Evolutionary conservation across 345 rosid genomes (phyloP), one percentile per base, ranked within the genome.

Genomic region (Eucalyptus grandis): DNA sequence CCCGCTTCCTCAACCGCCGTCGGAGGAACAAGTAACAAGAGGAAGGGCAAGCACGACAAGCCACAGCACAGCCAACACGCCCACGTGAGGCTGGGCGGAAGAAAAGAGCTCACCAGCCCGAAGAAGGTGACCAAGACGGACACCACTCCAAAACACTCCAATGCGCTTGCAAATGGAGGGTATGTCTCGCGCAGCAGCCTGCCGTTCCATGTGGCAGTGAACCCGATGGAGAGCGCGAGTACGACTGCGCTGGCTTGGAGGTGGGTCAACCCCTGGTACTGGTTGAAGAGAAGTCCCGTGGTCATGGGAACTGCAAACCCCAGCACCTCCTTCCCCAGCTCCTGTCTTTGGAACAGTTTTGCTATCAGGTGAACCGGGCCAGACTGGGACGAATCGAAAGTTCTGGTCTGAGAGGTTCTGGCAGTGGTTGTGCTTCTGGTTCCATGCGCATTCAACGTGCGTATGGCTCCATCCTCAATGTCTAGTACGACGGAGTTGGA

Each of bases 351-450:
- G 17, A 82, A 27, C 9, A 49, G 1, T n/a, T n/a, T n/a, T n/a
- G 1, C 50, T 49, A 49, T 49, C 5, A 5, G 49, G 14, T 49
- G 50, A 12, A 1, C 5, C 5, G 6, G 2, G 14, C 1, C 5
- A 14, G 49, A 0, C 0, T 0, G 50, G 50, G 50, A 49, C 1
- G 50, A 49, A 14, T 49, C 6, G 0, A 49, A 49, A 1, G 14
- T 49, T 49, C 1, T 49, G 14, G 14, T 14, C 5, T 1, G 2
- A 49, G 49, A 49, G 49, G 14, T 49, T 49, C 14, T 2, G 1
- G 49, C 0, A 47, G 49, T 49, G 0, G 49, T 49, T 1, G 49
- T 49, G 49, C 14, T 47, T 11, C 49, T 0, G 49, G 49, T 47
- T 47, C 14, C 14, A 0, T 11, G 49, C 1, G 49, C 49, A 49